Conservation (phyloP, 768 basidiomycete species). For the Tricholoma saponaceum region DNA sequence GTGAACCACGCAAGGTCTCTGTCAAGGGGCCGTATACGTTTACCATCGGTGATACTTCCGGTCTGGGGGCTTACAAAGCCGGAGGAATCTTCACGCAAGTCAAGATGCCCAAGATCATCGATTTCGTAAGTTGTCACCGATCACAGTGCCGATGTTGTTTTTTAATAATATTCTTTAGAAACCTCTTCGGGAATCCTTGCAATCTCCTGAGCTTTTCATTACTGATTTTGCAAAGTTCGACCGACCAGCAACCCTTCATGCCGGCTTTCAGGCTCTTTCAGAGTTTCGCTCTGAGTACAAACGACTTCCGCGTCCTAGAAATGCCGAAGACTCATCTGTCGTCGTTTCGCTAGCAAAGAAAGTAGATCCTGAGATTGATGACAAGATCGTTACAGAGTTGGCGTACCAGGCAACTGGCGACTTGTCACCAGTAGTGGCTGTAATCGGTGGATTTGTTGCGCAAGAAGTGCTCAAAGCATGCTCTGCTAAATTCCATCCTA, state of each 20-base stretch:
- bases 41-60: slow-evolving; percentile 87
- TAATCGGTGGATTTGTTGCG: slow-evolving; percentile 95
- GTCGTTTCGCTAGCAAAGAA: slow-evolving; percentile 79
- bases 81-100: slow-evolving; percentile 98
- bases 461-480: slow-evolving; percentile 97
- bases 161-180: slow-evolving; percentile 50
- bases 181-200: slow-evolving; percentile 83
- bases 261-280: slow-evolving; percentile 91
- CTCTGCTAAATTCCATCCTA: slow-evolving; percentile 97
- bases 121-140: slow-evolving; percentile 64
- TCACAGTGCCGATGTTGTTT: neutral
- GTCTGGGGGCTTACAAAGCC: slow-evolving; percentile 68
- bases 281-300: slow-evolving; percentile 63
- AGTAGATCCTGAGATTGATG: slow-evolving; percentile 69
- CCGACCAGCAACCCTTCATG: slow-evolving; percentile 84
- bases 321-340: slow-evolving; percentile 69
- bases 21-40: slow-evolving; percentile 99
- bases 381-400: slow-evolving; percentile 79
- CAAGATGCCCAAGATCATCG: slow-evolving; percentile 95
- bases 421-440: slow-evolving; percentile 84
- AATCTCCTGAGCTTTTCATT: slow-evolving; percentile 82
- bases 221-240: slow-evolving; percentile 98
- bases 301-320: slow-evolving; percentile 78
- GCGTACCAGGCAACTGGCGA: slow-evolving; percentile 92
- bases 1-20: slow-evolving; percentile 86